These are phyloP conservation scores for Gossypium gossypioides DNA, from an alignment of 441 rosid genomes.

Conservation along the genomic window DNA sequence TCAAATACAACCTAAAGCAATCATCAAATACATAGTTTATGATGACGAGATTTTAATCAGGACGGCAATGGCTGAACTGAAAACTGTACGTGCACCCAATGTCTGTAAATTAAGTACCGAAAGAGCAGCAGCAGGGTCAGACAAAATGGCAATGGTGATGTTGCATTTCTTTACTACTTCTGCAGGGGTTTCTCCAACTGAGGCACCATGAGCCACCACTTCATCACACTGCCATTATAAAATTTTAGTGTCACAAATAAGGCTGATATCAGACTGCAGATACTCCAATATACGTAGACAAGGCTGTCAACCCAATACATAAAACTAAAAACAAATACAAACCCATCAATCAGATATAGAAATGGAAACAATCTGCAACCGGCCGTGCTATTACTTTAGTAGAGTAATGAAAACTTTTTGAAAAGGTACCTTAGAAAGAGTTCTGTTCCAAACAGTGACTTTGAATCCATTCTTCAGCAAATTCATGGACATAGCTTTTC, in stretches of 20 bases:
- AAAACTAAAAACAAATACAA: background rate
- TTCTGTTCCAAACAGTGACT: constrained; percentile 91
- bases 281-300: too few relatives aligned
- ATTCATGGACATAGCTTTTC: constrained; percentile 86
- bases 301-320: too few relatives aligned
- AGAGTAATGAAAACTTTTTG: background rate
- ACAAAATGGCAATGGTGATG: constrained; percentile 72
- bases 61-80: background rate
- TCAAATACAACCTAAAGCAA: constrained; percentile 70
- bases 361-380: background rate
- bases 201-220: constrained; percentile 64
- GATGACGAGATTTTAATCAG: background rate
- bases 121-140: constrained; percentile 84
- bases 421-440: constrained; percentile 65
- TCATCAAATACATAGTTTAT: constrained; percentile 1
- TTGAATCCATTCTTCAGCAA: constrained; percentile 69
- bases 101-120: constrained; percentile 35
- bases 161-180: constrained; percentile 76
- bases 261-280: background rate
- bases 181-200: constrained; percentile 74
- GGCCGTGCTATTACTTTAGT: background rate
- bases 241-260: background rate
- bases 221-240: constrained; percentile 59
- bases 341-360: background rate
- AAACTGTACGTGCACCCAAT: background rate